Conservation (phyloP, 1,284 basidiomycete species). For the Boletus hoseneyae region DNA sequence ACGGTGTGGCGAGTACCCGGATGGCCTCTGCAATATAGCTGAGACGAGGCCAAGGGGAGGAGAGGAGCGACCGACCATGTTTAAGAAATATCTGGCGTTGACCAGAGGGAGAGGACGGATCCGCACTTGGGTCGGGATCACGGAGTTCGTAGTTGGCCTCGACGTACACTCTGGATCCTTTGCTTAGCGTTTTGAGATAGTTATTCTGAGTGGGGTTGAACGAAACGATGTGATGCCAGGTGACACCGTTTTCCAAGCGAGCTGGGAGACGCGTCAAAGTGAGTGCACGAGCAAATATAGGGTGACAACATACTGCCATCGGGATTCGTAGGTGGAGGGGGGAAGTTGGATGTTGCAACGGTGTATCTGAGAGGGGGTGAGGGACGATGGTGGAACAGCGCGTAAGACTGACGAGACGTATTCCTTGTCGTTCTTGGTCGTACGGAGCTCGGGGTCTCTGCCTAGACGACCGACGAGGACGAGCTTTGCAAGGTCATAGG, state of each 20-base stretch:
- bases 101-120: constrained; percentile 59
- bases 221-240: constrained; percentile 74
- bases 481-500: constrained; percentile 67
- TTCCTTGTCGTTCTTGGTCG: constrained; percentile 71
- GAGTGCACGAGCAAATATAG: background rate
- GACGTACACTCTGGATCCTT: constrained; percentile 71
- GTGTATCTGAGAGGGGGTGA: constrained; percentile 48
- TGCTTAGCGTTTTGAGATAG: constrained; percentile 60
- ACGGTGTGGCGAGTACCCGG: constrained; percentile 26
- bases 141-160: constrained; percentile 73
- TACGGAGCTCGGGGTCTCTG: constrained; percentile 64
- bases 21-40: constrained; percentile 23
- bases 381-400: background rate
- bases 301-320: constrained; percentile 52
- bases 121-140: constrained; percentile 61
- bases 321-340: constrained; percentile 52
- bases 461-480: constrained; percentile 71
- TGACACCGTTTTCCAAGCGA: constrained; percentile 49
- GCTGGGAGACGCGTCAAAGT: constrained; percentile 36
- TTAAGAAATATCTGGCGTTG: constrained; percentile 77
- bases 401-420: constrained; percentile 58
- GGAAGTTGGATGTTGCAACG: constrained; percentile 63
- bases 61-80: constrained; percentile 51
- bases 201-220: constrained; percentile 57
- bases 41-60: constrained; percentile 12